Evolutionary conservation across 495 filamentous ascomycete species (phyloP).

Genomic region (Aeminium ludgeri): DNA sequence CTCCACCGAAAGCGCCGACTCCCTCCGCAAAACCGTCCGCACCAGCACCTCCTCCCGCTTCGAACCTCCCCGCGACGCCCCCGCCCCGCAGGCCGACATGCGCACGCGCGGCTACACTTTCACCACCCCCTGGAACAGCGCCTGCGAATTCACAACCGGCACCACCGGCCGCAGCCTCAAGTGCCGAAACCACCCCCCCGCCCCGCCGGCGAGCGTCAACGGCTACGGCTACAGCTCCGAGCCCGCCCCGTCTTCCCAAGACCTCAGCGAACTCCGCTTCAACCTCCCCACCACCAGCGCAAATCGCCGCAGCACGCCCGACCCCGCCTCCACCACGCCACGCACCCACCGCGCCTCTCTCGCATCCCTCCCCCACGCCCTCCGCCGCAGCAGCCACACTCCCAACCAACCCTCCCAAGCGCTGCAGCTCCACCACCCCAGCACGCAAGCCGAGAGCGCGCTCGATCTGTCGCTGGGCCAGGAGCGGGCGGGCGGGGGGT

Average conservation of each 20-base stretch:
- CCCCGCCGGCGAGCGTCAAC: too few relatives aligned
- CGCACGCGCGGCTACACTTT: slow-evolving; percentile 42
- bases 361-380: too few relatives aligned
- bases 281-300: slow-evolving; percentile 45
- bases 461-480: slow-evolving; percentile 59
- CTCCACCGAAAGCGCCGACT: background rate
- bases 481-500: slow-evolving; percentile 66
- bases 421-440: slow-evolving; percentile 11
- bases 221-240: slow-evolving; percentile 22
- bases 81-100: background rate
- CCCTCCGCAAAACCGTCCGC: background rate
- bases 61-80: background rate
- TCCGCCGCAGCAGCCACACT: too few relatives aligned
- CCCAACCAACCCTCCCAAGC: background rate
- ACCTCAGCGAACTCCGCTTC: slow-evolving; percentile 73
- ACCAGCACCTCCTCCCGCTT: background rate
- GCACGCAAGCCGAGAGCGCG: too few relatives aligned
- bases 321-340: too few relatives aligned
- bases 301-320: background rate
- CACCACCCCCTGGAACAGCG: slow-evolving; percentile 67
- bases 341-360: too few relatives aligned
- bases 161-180: slow-evolving; percentile 53
- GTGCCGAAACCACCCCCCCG: slow-evolving; percentile 51
- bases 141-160: slow-evolving; percentile 66
- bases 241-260: slow-evolving; percentile 24